Evolutionary conservation across 768 basidiomycete species (phyloP), one percentile per base, ranked within the genome.

Genomic region (Trametes cinnabarina): DNA sequence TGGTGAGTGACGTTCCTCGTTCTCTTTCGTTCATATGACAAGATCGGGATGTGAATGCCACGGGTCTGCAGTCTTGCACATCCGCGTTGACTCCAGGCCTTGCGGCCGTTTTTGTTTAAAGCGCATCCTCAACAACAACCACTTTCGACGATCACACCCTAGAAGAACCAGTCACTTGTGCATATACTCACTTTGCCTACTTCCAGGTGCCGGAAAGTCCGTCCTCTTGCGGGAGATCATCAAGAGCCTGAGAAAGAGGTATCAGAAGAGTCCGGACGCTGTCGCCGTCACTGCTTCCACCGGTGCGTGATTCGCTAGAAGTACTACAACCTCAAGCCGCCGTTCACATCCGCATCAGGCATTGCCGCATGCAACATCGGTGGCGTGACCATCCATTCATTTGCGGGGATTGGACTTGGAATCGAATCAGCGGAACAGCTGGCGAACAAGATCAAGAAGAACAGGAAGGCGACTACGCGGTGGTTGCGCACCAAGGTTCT

Each of bases 361-460:
- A 97, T 98, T 65, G 96, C 96, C 7, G 96, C 96, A 5, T 97
- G 94, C 71, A 98, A 99, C 64, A 94, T 99, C 48, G 96, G 96
- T 10, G 96, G 97, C 39, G 83, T 91, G 22, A 98, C 96, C 0
- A 82, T 98, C 34, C 96, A 99, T 70, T 95, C 92, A 0, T 99
- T 97, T 68, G 85, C 90, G n/a, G 95, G 96, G 0, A 90, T 96
- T 58, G 96, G 96, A 0, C 73, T 97, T 1, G 96, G 92, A 2
- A 72, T 80, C 3, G 93, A 90, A 37, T 71, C 70, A 10, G 81
- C 82, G 0, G 80, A 87, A 0, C 74, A 82, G 0, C 79, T 98
- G 4, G 77, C 83, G 4, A 72, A 64, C 0, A 94, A 84, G 67
- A 72, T 98, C 43, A 79, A 74, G 63, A 92, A 83, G 77, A 97